Evolutionary conservation across 2,329 filamentous ascomycete genomes (phyloP), one percentile per base, ranked within the genome.

Genomic region (Xylaria sp.): DNA sequence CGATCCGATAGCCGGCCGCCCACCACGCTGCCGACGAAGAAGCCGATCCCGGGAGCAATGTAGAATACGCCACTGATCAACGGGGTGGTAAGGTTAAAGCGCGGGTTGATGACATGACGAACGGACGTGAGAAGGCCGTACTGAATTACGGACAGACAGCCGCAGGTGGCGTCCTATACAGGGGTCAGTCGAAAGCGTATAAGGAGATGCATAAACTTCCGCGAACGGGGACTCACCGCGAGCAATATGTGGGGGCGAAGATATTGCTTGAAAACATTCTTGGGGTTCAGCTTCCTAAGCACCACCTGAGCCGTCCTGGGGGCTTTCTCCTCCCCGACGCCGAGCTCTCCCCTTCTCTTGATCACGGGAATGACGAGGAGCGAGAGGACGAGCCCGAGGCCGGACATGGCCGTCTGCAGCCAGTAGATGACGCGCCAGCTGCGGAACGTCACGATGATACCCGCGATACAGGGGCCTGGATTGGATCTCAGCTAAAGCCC

Each of bases 1-100:
- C 81, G 74, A 66, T 91, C 89, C 0, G 88, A 86, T 76, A 84
- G 89, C 21, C 84, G 79, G 1, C 89, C 89, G n/a, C 89, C 88
- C 51, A 88, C 76, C 63, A 91, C 84, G 0, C 86, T 89, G 0
- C 88, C 88, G 0, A 84, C 50, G 0, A 91, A 71, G 63, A 90
- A 91, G 0, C 89, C 89, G 44, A 78, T 80, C 0, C 88, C 89
- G 0, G 89, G 89, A 0, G 88, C 87, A 18, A 92, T 81, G 67
- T 90, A 92, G 71, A 92, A 90, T 1, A 91, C 77, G 0, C 87
- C 87, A 0, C 81, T 84, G 61, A 89, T 80, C 16, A 91, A 78
- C 0, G 89, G 88, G 0, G 80, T 78, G 0, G 82, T 81, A 8
- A 91, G 78, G 49, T 85, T 69, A 74, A 92, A 91, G 19, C 89